A percentile compares a stretch with the other conserved stretches of the same genome.
These are phyloP conservation scores for Cystoderma amianthinum DNA, from an alignment of 768 basidiomycete genomes.

Conservation along the genomic window DNA sequence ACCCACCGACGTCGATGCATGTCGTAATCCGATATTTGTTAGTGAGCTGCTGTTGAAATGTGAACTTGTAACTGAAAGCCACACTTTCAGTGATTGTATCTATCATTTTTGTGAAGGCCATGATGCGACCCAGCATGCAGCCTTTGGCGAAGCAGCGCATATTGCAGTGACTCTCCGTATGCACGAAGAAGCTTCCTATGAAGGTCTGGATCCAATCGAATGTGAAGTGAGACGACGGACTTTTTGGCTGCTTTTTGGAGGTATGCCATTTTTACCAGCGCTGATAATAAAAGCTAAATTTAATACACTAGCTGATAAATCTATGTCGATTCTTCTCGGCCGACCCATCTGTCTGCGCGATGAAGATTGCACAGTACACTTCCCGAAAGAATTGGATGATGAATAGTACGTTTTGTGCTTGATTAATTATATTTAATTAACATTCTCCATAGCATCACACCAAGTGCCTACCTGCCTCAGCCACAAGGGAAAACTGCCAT, in stretches of 20 bases:
- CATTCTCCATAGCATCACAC: slow-evolving; percentile 60
- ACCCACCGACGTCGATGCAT: slow-evolving; percentile 78
- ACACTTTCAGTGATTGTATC: slow-evolving; percentile 59
- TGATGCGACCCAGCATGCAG: slow-evolving; percentile 81
- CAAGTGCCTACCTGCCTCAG: slow-evolving; percentile 75
- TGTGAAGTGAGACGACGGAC: slow-evolving; percentile 79
- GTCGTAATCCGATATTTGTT: slow-evolving; percentile 88
- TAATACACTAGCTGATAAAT: slow-evolving; percentile 74
- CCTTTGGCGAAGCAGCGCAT: slow-evolving; percentile 82
- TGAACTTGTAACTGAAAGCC: slow-evolving; percentile 5
- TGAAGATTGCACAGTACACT: slow-evolving; percentile 86
- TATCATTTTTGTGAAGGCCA: slow-evolving; percentile 90
- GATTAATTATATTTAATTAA: slow-evolving; percentile 19
- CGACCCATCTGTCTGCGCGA: slow-evolving; percentile 82
- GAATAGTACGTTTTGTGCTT: slow-evolving; percentile 61
- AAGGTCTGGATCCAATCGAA: slow-evolving; percentile 80
- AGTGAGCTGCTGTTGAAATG: slow-evolving; percentile 18
- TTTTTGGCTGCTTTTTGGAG: slow-evolving; percentile 89
- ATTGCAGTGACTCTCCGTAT: slow-evolving; percentile 77
- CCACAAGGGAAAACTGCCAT: slow-evolving; percentile 83
- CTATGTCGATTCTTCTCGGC: slow-evolving; percentile 79
- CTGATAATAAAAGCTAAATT: not conserved
- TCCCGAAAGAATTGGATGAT: slow-evolving; percentile 84
- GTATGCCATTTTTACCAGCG: slow-evolving; percentile 28
- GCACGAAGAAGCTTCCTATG: slow-evolving; percentile 83